Evolutionary conservation across 805 yeast species (phyloP).

Genomic region (Pichia rugopelliculosa): DNA sequence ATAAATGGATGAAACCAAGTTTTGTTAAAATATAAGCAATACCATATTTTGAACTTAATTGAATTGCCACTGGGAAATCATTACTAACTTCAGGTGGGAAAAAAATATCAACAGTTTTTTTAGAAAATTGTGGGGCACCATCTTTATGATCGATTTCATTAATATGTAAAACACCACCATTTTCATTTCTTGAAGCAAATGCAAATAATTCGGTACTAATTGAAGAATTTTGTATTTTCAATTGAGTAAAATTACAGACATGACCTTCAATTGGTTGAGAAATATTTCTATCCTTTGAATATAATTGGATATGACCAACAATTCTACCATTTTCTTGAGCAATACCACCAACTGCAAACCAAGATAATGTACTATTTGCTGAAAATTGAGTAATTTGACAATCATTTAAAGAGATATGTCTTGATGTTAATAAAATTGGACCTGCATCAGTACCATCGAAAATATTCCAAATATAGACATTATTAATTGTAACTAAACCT

Average conservation of each 20-base stretch:
- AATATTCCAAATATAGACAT: slow-evolving; percentile 75
- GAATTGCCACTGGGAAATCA: slow-evolving; percentile 94
- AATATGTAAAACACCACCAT: slow-evolving; percentile 81
- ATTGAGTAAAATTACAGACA: slow-evolving; percentile 80
- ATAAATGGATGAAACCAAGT: slow-evolving; percentile 92
- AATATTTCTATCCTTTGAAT: slow-evolving; percentile 77
- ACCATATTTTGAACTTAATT: slow-evolving; percentile 80
- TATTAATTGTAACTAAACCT: slow-evolving; percentile 77
- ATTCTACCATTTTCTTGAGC: slow-evolving; percentile 90
- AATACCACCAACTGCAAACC: slow-evolving; percentile 96
- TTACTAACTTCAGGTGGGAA: slow-evolving; percentile 95
- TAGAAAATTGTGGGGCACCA: slow-evolving; percentile 72
- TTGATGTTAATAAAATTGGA: slow-evolving; percentile 74
- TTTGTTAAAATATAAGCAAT: slow-evolving; percentile 85
- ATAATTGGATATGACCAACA: slow-evolving; percentile 94
- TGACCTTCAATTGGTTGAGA: slow-evolving; percentile 98
- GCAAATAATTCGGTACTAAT: slow-evolving; percentile 81
- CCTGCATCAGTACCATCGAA: slow-evolving; percentile 74
- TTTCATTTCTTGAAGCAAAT: slow-evolving; percentile 82
- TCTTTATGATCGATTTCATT: slow-evolving; percentile 94
- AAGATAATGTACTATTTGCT: slow-evolving; percentile 68
- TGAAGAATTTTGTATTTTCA: slow-evolving; percentile 67
- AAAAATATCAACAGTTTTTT: slow-evolving; percentile 86
- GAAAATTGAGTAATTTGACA: slow-evolving; percentile 89
- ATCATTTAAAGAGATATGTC: slow-evolving; percentile 71